Evolutionary conservation across 1,139 yeast species (phyloP).

Genomic region (Meyerozyma carpophila): DNA sequence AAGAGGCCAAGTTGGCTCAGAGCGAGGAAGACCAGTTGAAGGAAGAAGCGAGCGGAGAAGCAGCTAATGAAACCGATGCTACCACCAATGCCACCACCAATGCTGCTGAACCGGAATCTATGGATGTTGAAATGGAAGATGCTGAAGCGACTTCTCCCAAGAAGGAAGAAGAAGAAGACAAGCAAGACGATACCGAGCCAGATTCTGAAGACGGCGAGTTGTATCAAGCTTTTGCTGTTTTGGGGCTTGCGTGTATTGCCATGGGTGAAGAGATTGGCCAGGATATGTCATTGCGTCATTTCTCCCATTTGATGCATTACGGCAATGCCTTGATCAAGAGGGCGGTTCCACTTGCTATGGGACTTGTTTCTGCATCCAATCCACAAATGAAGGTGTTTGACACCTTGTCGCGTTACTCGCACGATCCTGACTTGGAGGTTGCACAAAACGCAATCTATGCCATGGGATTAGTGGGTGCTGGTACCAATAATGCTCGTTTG

Average conservation of each 20-base stretch:
- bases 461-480: constrained; percentile 98
- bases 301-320: constrained; percentile 96
- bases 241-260: constrained; percentile 91
- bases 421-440: constrained; percentile 90
- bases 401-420: constrained; percentile 91
- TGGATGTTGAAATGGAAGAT: constrained; percentile 6
- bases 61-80: constrained; percentile 4
- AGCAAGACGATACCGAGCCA: constrained; percentile 22
- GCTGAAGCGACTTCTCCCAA: constrained; percentile 24
- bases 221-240: constrained; percentile 83
- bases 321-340: constrained; percentile 90
- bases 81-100: background rate
- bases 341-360: constrained; percentile 97
- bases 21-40: constrained; percentile 32
- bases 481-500: constrained; percentile 96
- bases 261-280: constrained; percentile 98
- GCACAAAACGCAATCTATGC: constrained; percentile 93
- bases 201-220: constrained; percentile 53
- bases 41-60: constrained; percentile 9
- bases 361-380: constrained; percentile 84
- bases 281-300: constrained; percentile 96
- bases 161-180: constrained; percentile 23
- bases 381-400: constrained; percentile 98
- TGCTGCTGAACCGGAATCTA: constrained; percentile 11
- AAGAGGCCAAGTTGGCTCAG: constrained; percentile 31